Evolutionary conservation across 106 monocot species (phyloP).

Genomic region (Dioscorea alata): DNA sequence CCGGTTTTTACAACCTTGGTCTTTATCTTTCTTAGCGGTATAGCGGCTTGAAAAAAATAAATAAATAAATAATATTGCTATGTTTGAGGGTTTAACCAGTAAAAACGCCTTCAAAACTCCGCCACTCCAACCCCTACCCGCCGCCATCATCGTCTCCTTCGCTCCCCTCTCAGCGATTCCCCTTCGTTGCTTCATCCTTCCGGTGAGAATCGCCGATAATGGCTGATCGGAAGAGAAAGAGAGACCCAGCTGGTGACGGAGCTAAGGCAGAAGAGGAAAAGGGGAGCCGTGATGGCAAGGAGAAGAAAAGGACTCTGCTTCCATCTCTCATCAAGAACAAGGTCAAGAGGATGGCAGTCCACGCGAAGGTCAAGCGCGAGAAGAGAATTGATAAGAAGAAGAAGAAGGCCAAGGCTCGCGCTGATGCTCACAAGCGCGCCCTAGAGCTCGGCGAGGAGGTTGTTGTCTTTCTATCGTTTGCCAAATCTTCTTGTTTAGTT

Average conservation of each 20-base stretch:
- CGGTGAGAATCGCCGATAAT: neutral
- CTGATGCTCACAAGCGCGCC: slow-evolving; percentile 50
- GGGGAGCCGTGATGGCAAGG: slow-evolving; percentile 1
- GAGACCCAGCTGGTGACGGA: neutral
- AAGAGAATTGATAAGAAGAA: slow-evolving; percentile 76
- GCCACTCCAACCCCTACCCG: too few species aligned
- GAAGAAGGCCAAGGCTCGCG: slow-evolving; percentile 47
- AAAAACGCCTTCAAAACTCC: too few species aligned
- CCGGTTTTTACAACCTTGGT: too few species aligned
- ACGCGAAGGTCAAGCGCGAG: slow-evolving; percentile 81
- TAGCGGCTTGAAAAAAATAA: too few species aligned
- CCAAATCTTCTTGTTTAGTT: neutral
- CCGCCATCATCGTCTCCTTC: too few species aligned
- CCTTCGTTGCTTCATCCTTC: too few species aligned
- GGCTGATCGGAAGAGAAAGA: slow-evolving; percentile 12
- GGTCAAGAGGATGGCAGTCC: slow-evolving; percentile 66
- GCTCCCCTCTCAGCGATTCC: too few species aligned
- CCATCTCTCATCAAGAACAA: slow-evolving; percentile 90
- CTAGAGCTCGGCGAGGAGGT: slow-evolving; percentile 84
- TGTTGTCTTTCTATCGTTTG: neutral
- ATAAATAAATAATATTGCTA: too few species aligned
- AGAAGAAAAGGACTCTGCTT: slow-evolving; percentile 20
- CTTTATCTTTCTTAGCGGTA: too few species aligned
- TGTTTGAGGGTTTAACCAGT: too few species aligned
- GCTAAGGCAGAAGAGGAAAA: neutral